These are phyloP conservation scores for Phalaenopsis aphrodite DNA, from an alignment of 106 monocot species.

Conservation along the genomic window DNA sequence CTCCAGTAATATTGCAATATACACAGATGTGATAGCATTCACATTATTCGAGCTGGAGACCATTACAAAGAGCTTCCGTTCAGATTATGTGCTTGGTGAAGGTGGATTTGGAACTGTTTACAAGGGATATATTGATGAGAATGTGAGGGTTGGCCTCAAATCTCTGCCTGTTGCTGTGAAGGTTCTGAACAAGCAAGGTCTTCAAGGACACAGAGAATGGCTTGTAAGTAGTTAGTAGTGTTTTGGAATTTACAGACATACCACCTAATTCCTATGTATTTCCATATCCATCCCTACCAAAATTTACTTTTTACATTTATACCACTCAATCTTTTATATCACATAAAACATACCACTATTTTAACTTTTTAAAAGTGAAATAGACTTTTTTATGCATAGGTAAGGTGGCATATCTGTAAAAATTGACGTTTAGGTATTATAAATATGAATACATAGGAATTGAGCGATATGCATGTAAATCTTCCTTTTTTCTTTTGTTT, in stretches of 20 bases:
- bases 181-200: neutral
- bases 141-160: neutral
- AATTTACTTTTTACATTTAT: too few species aligned
- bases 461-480: too few species aligned
- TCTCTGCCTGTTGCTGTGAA: slow-evolving; percentile 6
- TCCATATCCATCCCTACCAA: too few species aligned
- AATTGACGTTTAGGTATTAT: too few species aligned
- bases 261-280: too few species aligned
- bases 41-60: slow-evolving; percentile 94
- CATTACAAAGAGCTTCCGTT: slow-evolving; percentile 19
- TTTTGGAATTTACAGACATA: too few species aligned
- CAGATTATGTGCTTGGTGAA: slow-evolving; percentile 5
- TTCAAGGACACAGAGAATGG: slow-evolving; percentile 9
- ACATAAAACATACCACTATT: too few species aligned
- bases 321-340: too few species aligned
- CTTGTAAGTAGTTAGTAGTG: neutral
- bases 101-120: slow-evolving; percentile 10
- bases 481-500: neutral
- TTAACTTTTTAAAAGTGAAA: too few species aligned
- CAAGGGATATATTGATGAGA: slow-evolving; percentile 9
- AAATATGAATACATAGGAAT: too few species aligned
- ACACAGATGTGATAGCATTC: slow-evolving; percentile 87
- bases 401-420: too few species aligned
- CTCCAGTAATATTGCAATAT: slow-evolving; percentile 76
- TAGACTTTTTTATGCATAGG: too few species aligned